Base-by-base conservation (phyloP, 441 rosid genomes). In the Erodium texanum region DNA sequence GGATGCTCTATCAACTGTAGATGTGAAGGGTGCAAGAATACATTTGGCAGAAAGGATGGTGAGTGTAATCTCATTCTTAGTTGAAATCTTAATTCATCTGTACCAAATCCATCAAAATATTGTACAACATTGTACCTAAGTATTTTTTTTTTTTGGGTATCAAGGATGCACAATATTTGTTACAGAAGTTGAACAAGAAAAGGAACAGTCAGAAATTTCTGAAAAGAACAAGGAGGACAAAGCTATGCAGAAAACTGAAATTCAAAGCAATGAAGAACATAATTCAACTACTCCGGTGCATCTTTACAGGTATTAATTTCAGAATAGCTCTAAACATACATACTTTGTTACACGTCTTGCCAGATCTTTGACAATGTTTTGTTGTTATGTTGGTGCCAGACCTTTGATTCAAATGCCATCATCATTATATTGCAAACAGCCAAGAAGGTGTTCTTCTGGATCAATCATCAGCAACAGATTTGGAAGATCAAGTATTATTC, bases 11-110 rank as follows among this genome's bases (percentile, higher is more conserved):
- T 88, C 71, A 90, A 87, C 80, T 95, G 99, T 73, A 81, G 99
- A 76, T 95, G 99, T 24, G 99, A 95, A 87, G 96, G 98, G 62
- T 95, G 99, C 74, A 92, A 92, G 78, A 95, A 95, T 78, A 84
- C 87, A 5, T 95, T 79, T 27, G 99, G 99, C 59, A 83, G 84
- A 72, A 95, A 92, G 81, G 92, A 95, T 62, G 98, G 98, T 94
- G 71, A 84, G 89, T 71, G 67, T 34, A 11, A 38, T 22, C 32
- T 11, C 10, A 34, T 11, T 24, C 52, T 15, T 24, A 52, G 9
- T 20, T 15, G 16, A 48, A 18, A 23, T 4, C 34, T 15, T 54
- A 54, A 54, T 54, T 54, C 23, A 8, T 19, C 18, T 54, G 62
- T 19, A 20, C 62, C 62, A 54, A 19, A 54, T 19, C 62, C 62